Base-by-base conservation (phyloP, 2,329 filamentous ascomycete species). In the Clonostachys rosea region DNA sequence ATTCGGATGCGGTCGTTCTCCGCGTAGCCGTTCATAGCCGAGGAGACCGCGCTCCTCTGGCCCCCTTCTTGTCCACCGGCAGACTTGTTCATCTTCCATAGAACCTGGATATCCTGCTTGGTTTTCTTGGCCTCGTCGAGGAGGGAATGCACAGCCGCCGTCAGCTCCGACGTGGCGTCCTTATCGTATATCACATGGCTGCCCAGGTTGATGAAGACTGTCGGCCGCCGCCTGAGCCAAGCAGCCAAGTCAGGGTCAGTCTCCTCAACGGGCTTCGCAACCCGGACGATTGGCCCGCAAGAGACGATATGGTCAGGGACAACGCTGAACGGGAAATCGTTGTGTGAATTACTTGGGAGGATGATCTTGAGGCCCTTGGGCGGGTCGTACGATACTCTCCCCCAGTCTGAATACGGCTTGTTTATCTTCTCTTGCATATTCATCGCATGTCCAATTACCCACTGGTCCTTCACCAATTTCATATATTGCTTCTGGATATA, bases 171-270 rank as follows among this genome's bases (percentile, higher is more conserved):
- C 0, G 68, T 69, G 42, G 68, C 62, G 1, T 60, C 55, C 3
- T 62, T 55, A 1, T 59, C 54, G 5, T 63, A 54, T 1, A 52
- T 55, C 42, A 61, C 56, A 5, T 67, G 59, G 0, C 71, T 71
- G 1, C 76, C 75, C 2, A 78, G 56, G 49, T 73, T 76, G 34
- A 79, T 62, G n/a, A 74, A 63, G 0, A 79, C 56, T 0, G 73
- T 78, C 4, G 71, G 69, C 0, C 59, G 60, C 3, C 56, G 54
- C 1, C 54, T 50, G 4, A 79, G 59, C 76, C 75, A 79, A 2
- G 40, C 40, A 2, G 57, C 55, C 10, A 79, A 56, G n/a, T 67
- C 62, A 0, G 67, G 59, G 33, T 76, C 71, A 1, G 58, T 51
- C 3, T 65, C 58, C 14, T 56, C 43, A 0, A 75, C 60, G 1